Conservation (phyloP, 2,329 filamentous ascomycete species). For the Fusarium protoensiforme region DNA sequence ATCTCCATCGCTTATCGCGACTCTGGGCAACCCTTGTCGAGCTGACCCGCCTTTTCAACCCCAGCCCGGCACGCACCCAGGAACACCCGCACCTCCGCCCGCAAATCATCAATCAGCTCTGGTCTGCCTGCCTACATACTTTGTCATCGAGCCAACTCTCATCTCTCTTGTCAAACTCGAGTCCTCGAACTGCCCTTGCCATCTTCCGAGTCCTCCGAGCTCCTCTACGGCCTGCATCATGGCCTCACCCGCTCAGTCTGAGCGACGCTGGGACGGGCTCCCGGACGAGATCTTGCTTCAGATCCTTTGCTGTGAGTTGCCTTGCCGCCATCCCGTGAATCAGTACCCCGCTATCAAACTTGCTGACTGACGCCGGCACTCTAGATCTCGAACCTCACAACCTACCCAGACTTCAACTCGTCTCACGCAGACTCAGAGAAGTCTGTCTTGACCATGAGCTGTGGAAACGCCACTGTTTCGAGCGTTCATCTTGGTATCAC, state of each 20-base stretch:
- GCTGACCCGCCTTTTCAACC: neutral
- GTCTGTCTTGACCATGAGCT: slow-evolving; percentile 79
- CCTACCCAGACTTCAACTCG: slow-evolving; percentile 73
- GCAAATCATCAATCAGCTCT: neutral
- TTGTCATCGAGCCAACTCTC: neutral
- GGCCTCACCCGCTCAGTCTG: slow-evolving; percentile 35
- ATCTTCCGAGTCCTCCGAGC: neutral
- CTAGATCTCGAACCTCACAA: slow-evolving; percentile 51
- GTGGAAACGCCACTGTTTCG: slow-evolving; percentile 82
- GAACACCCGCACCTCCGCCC: slow-evolving; percentile 2
- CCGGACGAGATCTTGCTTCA: slow-evolving; percentile 73
- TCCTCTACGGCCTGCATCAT: slow-evolving; percentile 36
- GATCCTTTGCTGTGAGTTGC: slow-evolving; percentile 68
- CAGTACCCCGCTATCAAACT: slow-evolving; percentile 30
- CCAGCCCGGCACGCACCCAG: neutral
- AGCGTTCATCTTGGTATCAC: slow-evolving; percentile 73
- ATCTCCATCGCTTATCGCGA: slow-evolving; percentile 28
- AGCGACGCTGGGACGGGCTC: slow-evolving; percentile 58
- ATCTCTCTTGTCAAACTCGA: neutral
- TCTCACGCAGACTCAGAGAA: slow-evolving; percentile 72
- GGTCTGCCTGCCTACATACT: neutral
- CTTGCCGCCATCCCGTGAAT: slow-evolving; percentile 22
- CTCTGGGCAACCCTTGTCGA: slow-evolving; percentile 8
- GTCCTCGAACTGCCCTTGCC: neutral
- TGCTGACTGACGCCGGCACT: slow-evolving; percentile 38